Conservation (phyloP, 345 rosid species). For the Cardamine occulta region DNA sequence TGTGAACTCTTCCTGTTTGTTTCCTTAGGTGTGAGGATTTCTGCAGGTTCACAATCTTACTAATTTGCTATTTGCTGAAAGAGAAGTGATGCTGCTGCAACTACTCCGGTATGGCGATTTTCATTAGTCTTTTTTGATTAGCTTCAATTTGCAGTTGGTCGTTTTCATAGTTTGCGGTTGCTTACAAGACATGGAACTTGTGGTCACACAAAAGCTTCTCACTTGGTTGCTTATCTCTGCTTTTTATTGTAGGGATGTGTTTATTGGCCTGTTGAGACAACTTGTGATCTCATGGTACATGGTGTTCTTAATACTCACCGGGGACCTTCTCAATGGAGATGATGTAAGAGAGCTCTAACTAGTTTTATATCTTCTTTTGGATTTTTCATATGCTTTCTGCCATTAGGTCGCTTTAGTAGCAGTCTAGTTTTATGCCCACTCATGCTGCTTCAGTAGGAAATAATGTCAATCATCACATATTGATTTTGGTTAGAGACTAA, state of each 20-base stretch:
- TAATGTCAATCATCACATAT: background rate
- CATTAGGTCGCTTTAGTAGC: background rate
- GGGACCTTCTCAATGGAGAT: conserved; percentile 64
- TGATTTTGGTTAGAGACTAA: background rate
- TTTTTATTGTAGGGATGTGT: conserved; percentile 58
- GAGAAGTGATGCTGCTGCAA: conserved; percentile 59
- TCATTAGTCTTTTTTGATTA: conserved; percentile 42
- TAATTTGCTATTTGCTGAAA: conserved; percentile 58
- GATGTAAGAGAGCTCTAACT: conserved; percentile 54
- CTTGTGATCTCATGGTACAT: conserved; percentile 49
- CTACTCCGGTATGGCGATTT: conserved; percentile 78
- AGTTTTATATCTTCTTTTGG: background rate
- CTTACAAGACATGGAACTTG: background rate
- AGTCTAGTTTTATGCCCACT: too few species aligned
- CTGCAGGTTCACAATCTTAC: conserved; percentile 59
- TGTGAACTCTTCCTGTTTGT: conserved; percentile 24
- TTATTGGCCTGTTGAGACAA: conserved; percentile 54
- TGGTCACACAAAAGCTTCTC: background rate
- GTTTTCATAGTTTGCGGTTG: background rate
- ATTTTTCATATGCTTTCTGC: background rate
- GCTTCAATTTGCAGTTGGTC: too few species aligned
- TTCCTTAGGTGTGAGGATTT: conserved; percentile 3
- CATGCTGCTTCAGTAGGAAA: too few species aligned
- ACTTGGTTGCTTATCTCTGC: conserved; percentile 9
- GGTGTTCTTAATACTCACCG: conserved; percentile 78